phyloP scores from a whole-genome alignment of 2,329 filamentous ascomycete species.

The Fonsecaea pedrosoi region DNA sequence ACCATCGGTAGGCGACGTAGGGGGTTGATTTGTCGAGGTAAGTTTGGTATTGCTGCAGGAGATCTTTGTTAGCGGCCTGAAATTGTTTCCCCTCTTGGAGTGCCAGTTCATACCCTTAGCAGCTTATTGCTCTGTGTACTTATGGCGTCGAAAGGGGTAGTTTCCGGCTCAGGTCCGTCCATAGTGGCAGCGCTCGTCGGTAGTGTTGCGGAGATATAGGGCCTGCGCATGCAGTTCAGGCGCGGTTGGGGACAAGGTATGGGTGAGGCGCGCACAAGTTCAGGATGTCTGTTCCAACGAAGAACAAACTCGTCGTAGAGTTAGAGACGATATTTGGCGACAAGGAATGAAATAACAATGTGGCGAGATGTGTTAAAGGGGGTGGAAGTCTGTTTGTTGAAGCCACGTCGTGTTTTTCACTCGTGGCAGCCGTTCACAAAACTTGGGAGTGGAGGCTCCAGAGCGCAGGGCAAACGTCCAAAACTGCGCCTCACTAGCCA shows the following conservation, averaged over 20 bases:
- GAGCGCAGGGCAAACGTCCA: slow-evolving; percentile 6
- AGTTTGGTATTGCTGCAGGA: slow-evolving; percentile 81
- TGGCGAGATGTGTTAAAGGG: slow-evolving; percentile 19
- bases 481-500: slow-evolving; percentile 10
- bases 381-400: slow-evolving; percentile 19
- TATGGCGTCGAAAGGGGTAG: slow-evolving; percentile 90
- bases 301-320: not conserved
- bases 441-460: slow-evolving; percentile 13
- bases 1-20: slow-evolving; percentile 87
- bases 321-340: not conserved
- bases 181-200: slow-evolving; percentile 56
- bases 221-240: slow-evolving; percentile 33
- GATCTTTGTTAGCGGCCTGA: slow-evolving; percentile 24
- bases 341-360: not conserved
- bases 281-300: not conserved
- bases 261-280: not conserved
- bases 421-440: slow-evolving; percentile 17
- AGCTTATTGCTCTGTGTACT: slow-evolving; percentile 74
- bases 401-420: slow-evolving; percentile 36
- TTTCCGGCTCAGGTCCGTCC: slow-evolving; percentile 86
- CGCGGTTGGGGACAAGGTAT: not conserved
- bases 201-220: slow-evolving; percentile 28
- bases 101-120: slow-evolving; percentile 48
- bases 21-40: slow-evolving; percentile 94
- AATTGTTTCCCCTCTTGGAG: not conserved